Evolutionary conservation across 2,329 filamentous ascomycete species (phyloP).

Genomic region (Plectosphaerella sp.): DNA sequence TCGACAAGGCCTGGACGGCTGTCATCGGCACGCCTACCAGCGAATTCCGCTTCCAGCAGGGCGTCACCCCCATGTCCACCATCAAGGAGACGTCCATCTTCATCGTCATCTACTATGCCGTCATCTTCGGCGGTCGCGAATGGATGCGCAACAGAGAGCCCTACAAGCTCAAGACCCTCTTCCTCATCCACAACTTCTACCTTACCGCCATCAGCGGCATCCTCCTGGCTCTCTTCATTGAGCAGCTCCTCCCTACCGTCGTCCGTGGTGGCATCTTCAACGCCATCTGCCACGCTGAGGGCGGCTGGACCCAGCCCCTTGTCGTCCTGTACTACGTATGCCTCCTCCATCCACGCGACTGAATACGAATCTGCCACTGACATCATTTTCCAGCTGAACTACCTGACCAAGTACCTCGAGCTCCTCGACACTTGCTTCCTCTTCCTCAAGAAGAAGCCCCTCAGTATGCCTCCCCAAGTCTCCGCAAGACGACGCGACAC

Average conservation of each 20-base stretch:
- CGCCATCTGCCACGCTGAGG: conserved; percentile 74
- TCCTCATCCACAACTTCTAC: conserved; percentile 96
- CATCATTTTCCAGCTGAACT: conserved; percentile 68
- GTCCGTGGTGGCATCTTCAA: conserved; percentile 80
- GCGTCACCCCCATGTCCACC: conserved; percentile 85
- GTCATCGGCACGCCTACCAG: conserved; percentile 77
- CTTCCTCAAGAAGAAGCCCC: conserved; percentile 98
- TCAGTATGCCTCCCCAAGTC: conserved; percentile 52
- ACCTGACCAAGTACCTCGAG: conserved; percentile 96
- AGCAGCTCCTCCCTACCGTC: conserved; percentile 84
- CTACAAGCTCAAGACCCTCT: conserved; percentile 82
- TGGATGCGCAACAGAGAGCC: conserved; percentile 83
- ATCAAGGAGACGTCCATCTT: conserved; percentile 76
- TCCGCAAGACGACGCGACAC: neutral
- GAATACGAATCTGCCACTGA: neutral
- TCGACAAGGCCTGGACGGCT: conserved; percentile 77
- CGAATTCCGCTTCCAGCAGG: conserved; percentile 79
- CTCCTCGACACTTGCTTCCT: conserved; percentile 93
- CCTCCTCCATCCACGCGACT: conserved; percentile 14
- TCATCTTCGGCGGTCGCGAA: conserved; percentile 91
- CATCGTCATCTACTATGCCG: conserved; percentile 82
- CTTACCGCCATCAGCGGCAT: conserved; percentile 79
- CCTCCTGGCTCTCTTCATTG: conserved; percentile 79
- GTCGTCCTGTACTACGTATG: conserved; percentile 96
- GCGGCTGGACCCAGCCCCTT: conserved; percentile 90